Evolutionary conservation across 495 filamentous ascomycete species (phyloP).

Genomic region (Neohortaea acidophila): DNA sequence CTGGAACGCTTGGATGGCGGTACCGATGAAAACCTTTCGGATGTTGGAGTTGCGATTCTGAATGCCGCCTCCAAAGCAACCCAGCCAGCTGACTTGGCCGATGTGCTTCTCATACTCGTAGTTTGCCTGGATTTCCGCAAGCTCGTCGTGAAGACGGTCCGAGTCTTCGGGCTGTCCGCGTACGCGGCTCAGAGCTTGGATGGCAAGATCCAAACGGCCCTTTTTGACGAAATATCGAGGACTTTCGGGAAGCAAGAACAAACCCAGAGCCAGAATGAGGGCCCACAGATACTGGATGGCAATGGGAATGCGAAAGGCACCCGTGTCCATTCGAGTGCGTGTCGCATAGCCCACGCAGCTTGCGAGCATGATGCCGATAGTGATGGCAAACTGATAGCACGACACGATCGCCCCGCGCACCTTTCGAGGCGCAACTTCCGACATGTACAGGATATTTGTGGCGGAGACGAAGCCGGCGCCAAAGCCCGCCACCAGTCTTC

Average conservation of each 20-base stretch:
- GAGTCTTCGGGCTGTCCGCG: constrained; percentile 44
- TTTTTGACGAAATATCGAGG: constrained; percentile 28
- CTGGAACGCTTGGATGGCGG: constrained; percentile 60
- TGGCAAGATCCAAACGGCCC: constrained; percentile 33
- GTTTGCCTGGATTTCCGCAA: constrained; percentile 57
- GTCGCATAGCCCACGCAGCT: constrained; percentile 59
- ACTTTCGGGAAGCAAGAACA: constrained; percentile 40
- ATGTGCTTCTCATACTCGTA: constrained; percentile 43
- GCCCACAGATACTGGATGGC: constrained; percentile 53
- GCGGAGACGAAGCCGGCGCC: constrained; percentile 64
- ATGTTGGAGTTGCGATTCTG: constrained; percentile 45
- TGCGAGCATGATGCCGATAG: constrained; percentile 56
- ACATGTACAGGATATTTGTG: constrained; percentile 62
- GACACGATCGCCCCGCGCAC: constrained; percentile 55
- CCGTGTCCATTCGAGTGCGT: constrained; percentile 41
- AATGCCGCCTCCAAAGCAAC: constrained; percentile 54
- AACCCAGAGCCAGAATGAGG: constrained; percentile 42
- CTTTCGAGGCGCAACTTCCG: constrained; percentile 47
- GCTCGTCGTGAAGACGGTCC: constrained; percentile 48
- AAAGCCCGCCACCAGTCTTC: constrained; percentile 55
- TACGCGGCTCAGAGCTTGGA: constrained; percentile 32
- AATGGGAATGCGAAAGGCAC: constrained; percentile 60
- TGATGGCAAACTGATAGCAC: constrained; percentile 58
- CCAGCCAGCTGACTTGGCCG: constrained; percentile 38
- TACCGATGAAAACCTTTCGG: constrained; percentile 62